Evolutionary conservation across 805 yeast genomes (phyloP), one percentile per base, ranked within the genome.

Genomic region (Teunomyces barrocoloradensis): DNA sequence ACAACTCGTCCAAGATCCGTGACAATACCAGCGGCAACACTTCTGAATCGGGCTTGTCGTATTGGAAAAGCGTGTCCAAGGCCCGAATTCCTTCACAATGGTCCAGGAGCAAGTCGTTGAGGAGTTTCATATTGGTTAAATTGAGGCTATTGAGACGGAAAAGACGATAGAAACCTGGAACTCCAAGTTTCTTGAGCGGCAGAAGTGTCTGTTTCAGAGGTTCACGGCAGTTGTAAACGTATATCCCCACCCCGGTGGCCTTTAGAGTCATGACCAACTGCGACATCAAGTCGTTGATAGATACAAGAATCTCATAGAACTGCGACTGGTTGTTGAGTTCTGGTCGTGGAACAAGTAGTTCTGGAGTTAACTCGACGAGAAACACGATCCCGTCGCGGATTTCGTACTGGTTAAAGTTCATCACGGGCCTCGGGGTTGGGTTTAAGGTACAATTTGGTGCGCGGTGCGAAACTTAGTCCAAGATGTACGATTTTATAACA

Each of bases 201-300:
- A 15, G 17, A 5, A 13, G 37, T 3, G 13, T 4, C 20, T 10
- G 36, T 13, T 5, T 9, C 6, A 15, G 17, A 17, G 43, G 32
- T 17, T 29, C 34, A n/a, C 13, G 18, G 63, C 79, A 78, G 58
- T 78, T 81, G 65, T 79, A 81, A 12, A 86, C 59, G 56, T 83
- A 79, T 41, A 90, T 78, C 0, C 96, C 97, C 21, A 89, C 69
- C 0, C 89, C 91, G 1, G 92, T 85, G 39, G 74, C 71, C 1
- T 90, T 88, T 33, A 80, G 65, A 0, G 85, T 74, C 29, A 86
- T 80, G 1, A 86, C 80, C 48, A 88, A 69, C 42, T 81, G 84
- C 3, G 84, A 73, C 66, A 89, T 78, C 30, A 89, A 67, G n/a
- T 79, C 81, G 44, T 76, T 70, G 5, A 87, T 70, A 1, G 86